These are phyloP conservation scores for Colletotrichum euphorbiae DNA, from an alignment of 2,329 filamentous ascomycete genomes.

Conservation along the genomic window DNA sequence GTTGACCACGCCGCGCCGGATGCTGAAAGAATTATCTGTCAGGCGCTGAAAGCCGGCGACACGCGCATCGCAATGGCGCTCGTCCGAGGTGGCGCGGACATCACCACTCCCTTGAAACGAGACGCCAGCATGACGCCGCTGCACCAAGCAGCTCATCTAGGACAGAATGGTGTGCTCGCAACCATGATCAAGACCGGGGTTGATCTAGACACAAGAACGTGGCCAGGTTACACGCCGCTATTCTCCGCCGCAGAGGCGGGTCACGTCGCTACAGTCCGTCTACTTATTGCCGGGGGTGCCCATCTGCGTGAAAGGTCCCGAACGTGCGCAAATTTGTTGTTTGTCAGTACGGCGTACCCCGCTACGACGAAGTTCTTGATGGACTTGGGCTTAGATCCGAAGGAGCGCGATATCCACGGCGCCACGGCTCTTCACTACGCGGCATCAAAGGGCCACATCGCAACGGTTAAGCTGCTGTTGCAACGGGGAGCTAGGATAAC, in stretches of 20 bases:
- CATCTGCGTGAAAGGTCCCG: constrained; percentile 38
- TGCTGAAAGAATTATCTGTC: constrained; percentile 37
- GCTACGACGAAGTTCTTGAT: constrained; percentile 43
- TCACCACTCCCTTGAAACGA: constrained; percentile 37
- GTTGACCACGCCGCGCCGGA: constrained; percentile 36
- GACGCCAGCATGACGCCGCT: constrained; percentile 46
- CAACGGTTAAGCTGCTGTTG: constrained; percentile 46
- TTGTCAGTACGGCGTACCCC: constrained; percentile 38
- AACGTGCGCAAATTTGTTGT: constrained; percentile 42
- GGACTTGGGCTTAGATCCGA: constrained; percentile 40
- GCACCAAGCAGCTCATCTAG: constrained; percentile 45
- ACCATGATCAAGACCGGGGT: constrained; percentile 43
- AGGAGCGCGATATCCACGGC: constrained; percentile 42
- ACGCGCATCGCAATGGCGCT: constrained; percentile 40
- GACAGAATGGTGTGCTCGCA: constrained; percentile 43
- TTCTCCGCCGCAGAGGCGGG: constrained; percentile 45
- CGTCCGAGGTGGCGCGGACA: constrained; percentile 40
- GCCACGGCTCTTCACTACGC: constrained; percentile 46
- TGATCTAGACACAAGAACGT: constrained; percentile 42
- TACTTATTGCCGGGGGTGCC: constrained; percentile 44
- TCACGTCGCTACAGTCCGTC: constrained; percentile 42
- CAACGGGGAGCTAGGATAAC: constrained; percentile 40
- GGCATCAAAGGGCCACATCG: constrained; percentile 41
- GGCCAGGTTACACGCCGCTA: constrained; percentile 44
- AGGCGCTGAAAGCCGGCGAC: constrained; percentile 38